Base-by-base conservation (phyloP, 2,329 filamentous ascomycete genomes). In the Exophiala lecanii-corni region DNA sequence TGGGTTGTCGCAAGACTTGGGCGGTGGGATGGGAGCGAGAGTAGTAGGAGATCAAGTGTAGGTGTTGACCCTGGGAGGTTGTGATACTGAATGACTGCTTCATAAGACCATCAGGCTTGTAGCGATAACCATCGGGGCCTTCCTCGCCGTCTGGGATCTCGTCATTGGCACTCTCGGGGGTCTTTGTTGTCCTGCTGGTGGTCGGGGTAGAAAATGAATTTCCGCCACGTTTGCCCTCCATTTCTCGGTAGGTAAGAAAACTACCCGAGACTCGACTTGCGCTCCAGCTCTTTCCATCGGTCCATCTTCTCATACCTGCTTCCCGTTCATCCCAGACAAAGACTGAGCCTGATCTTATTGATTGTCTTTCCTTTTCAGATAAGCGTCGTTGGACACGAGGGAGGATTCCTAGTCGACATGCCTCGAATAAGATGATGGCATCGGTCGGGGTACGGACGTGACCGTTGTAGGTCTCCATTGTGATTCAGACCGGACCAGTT, bases 321-420 rank as follows among this genome's bases (percentile, higher is more conserved):
- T 98, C 92, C 57, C 91, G 76, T 72, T 98, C 92, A 65, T 98
- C 92, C 92, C 92, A 98, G n/a, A 98, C 92, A 59, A 97, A 98
- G 3, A 98, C 91, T 0, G 92, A 98, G 32, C 92, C 92, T 1
- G 91, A 95, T 60, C 88, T 84, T 64, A 98, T 98, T 3, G 88
- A 88, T 62, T 96, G 89, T 49, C 92, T 80, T 69, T 98, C 92
- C 69, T 97, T 97, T 67, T 98, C 92, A 2, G 92, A 97, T 47
- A 96, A 70, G 57, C 92, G 78, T 55, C 92, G 79, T 70, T 97
- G 92, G 4, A 98, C 92, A 54, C 92, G 81, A 20, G 92, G 92
- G 36, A 97, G 72, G 36, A 94, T 73, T 41, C 92, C 92, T 34
- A 95, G 74, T 53, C 91, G 79, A 66, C 91, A 98, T 48, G 92